These are phyloP conservation scores for Populus alba DNA, from an alignment of 345 rosid species.

Conservation along the genomic window DNA sequence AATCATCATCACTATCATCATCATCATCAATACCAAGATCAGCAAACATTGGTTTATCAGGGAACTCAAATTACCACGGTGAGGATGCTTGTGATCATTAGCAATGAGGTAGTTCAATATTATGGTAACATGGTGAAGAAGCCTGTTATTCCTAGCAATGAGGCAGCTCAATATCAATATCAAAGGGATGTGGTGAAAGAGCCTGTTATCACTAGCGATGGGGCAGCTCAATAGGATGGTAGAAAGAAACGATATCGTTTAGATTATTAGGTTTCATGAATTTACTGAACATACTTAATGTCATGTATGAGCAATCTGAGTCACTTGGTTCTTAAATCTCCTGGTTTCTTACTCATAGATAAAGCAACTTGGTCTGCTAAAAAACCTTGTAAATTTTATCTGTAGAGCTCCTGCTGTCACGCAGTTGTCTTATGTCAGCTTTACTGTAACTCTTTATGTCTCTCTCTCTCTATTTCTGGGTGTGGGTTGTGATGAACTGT, in stretches of 20 bases:
- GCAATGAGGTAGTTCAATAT: background rate
- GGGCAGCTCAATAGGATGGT: background rate
- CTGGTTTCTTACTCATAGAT: background rate
- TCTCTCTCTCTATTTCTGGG: background rate
- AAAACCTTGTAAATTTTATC: background rate
- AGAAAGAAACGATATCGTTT: background rate
- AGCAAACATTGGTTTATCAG: no score
- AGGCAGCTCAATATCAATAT: background rate
- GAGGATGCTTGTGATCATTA: no score
- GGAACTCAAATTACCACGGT: no score
- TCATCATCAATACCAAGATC: no score
- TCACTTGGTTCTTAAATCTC: background rate
- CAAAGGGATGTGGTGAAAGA: background rate
- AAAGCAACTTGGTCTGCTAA: background rate
- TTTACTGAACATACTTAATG: background rate
- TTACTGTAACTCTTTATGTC: no score
- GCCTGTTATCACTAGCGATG: background rate
- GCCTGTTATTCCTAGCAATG: background rate
- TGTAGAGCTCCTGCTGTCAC: background rate
- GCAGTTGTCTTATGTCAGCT: background rate
- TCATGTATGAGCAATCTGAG: background rate
- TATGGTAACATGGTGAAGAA: background rate
- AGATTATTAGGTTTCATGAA: background rate
- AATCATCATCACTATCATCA: no score
- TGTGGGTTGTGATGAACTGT: background rate